Percentiles rank a stretch among this genome's conserved stretches.
These are phyloP conservation scores for Fragaria vesca DNA, from an alignment of 306 rosid species.

Conservation along the genomic window DNA sequence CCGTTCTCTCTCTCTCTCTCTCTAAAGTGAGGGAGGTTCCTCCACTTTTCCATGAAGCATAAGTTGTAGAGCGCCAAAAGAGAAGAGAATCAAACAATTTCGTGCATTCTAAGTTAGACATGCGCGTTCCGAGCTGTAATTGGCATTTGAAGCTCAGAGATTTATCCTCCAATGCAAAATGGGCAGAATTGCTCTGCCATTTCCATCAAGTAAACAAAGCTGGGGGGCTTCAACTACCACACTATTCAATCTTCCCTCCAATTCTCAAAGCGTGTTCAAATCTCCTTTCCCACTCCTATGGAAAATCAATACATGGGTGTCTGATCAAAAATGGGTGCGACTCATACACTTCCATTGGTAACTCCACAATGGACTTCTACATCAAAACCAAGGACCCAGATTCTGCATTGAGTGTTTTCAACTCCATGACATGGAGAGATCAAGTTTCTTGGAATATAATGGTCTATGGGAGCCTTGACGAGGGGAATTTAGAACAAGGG, in stretches of 20 bases:
- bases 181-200: constrained; percentile 34
- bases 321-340: constrained; percentile 39
- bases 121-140: constrained; percentile 26
- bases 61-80: background rate
- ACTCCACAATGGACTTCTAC: constrained; percentile 45
- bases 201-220: background rate
- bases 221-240: constrained; percentile 23
- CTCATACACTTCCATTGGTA: constrained; percentile 36
- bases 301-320: constrained; percentile 34
- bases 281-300: constrained; percentile 19
- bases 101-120: background rate
- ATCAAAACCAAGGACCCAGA: constrained; percentile 31
- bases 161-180: constrained; percentile 27
- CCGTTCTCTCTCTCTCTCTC: too few species aligned
- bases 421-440: constrained; percentile 27
- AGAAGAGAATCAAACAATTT: background rate
- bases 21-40: too few species aligned
- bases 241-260: constrained; percentile 27
- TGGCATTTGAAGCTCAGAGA: constrained; percentile 37
- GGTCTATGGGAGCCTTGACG: constrained; percentile 35
- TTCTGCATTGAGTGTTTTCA: constrained; percentile 37
- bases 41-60: too few species aligned
- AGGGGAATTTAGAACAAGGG: constrained; percentile 31
- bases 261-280: constrained; percentile 45
- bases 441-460: constrained; percentile 50